These are phyloP conservation scores for Hypholoma sublateritium DNA, from an alignment of 768 basidiomycete genomes.

Conservation along the genomic window DNA sequence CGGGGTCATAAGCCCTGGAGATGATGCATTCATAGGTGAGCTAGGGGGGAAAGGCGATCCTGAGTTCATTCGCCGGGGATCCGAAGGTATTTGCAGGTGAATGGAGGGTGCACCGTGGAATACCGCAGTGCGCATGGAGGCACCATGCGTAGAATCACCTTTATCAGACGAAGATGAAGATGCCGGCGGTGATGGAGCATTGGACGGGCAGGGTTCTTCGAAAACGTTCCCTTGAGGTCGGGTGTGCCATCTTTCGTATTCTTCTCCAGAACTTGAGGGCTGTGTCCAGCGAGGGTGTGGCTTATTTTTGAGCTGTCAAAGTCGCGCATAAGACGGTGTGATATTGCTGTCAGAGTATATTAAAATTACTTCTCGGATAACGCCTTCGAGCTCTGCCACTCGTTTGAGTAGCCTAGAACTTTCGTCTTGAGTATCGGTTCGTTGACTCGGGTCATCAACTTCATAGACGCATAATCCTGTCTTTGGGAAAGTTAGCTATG, in stretches of 20 bases:
- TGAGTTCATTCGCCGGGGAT: conserved; percentile 24
- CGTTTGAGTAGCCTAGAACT: conserved; percentile 65
- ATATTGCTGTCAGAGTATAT: too few relatives aligned
- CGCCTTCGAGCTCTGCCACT: conserved; percentile 81
- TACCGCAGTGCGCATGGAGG: conserved; percentile 5
- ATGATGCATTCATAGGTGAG: conserved; percentile 37
- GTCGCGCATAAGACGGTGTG: too few relatives aligned
- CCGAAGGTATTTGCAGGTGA: conserved; percentile 23
- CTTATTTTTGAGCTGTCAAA: conserved; percentile 63
- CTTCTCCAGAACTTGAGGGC: conserved; percentile 38
- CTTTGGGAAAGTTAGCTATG: conserved; percentile 31
- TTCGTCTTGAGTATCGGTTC: conserved; percentile 58
- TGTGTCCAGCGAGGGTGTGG: conserved; percentile 68
- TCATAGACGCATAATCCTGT: conserved; percentile 85
- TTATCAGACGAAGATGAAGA: conserved; percentile 30
- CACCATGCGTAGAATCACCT: conserved; percentile 19
- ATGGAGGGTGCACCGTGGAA: conserved; percentile 10
- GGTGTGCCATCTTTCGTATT: conserved; percentile 26
- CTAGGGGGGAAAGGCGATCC: conserved; percentile 20
- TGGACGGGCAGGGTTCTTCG: conserved; percentile 24
- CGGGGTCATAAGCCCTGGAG: conserved; percentile 43
- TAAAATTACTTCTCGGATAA: conserved; percentile 66
- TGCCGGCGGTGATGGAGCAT: conserved; percentile 28
- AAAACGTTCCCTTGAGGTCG: conserved; percentile 15
- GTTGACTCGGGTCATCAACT: conserved; percentile 71